A percentile compares a stretch with the other conserved stretches of the same genome.
These are phyloP conservation scores for Craterostigma plantagineum DNA, from an alignment of 257 asterid species.

Conservation along the genomic window DNA sequence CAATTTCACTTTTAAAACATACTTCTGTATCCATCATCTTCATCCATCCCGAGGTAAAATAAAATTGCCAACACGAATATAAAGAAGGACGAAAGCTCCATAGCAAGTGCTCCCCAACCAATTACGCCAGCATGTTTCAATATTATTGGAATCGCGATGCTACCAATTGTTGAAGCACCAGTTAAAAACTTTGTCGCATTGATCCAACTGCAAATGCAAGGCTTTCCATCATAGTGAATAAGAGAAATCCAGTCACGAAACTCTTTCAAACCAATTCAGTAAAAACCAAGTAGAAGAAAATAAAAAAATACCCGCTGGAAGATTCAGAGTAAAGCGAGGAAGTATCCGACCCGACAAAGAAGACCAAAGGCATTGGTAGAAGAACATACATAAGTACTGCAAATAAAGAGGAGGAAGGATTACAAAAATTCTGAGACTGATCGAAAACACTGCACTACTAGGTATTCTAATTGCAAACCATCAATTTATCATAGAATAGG, in stretches of 20 bases:
- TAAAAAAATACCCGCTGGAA: constrained; percentile 46
- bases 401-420: constrained; percentile 8
- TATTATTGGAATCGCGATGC: constrained; percentile 76
- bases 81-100: constrained; percentile 80
- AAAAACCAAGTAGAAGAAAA: no score
- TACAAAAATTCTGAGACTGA: no score
- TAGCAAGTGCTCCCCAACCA: constrained; percentile 86
- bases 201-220: constrained; percentile 44
- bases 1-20: no score
- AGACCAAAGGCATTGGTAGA: constrained; percentile 82
- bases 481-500: no score
- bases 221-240: constrained; percentile 4
- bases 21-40: constrained; percentile 33
- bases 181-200: constrained; percentile 74
- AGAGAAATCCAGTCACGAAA: not conserved
- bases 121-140: constrained; percentile 84
- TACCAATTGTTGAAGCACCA: constrained; percentile 77
- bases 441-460: not conserved
- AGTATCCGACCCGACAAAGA: constrained; percentile 68
- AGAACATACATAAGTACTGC: constrained; percentile 75
- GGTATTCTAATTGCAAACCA: not conserved
- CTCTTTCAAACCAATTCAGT: no score
- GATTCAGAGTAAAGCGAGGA: constrained; percentile 55
- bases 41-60: constrained; percentile 37
- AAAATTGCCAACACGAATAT: constrained; percentile 39